phyloP scores from a whole-genome alignment of 2,329 filamentous ascomycete genomes.

The Fusarium sp. region DNA sequence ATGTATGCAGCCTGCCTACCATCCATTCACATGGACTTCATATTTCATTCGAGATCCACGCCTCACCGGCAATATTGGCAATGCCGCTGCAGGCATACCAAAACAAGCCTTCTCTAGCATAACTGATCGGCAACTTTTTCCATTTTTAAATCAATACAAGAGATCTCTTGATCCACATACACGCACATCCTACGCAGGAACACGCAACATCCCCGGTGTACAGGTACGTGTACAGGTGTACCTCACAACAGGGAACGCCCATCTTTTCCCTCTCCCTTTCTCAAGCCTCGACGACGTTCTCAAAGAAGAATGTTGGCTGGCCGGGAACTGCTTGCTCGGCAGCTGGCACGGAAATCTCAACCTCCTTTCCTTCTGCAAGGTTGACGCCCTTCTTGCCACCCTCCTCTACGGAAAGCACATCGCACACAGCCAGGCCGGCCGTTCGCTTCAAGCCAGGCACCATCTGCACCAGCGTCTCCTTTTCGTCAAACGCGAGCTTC shows the following conservation, averaged over 20 bases:
- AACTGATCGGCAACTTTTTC: slow-evolving; percentile 21
- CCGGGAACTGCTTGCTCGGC: slow-evolving; percentile 85
- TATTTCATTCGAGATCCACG: slow-evolving; percentile 10
- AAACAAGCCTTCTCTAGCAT: slow-evolving; percentile 19
- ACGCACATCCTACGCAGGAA: slow-evolving; percentile 26
- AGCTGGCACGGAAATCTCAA: slow-evolving; percentile 63
- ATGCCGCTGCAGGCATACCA: slow-evolving; percentile 1
- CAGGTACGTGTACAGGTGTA: slow-evolving; percentile 18
- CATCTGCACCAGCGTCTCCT: slow-evolving; percentile 79
- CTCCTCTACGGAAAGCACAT: slow-evolving; percentile 76
- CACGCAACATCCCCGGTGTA: slow-evolving; percentile 11
- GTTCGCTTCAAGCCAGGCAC: slow-evolving; percentile 80
- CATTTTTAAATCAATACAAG: slow-evolving; percentile 18
- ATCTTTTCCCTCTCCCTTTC: neutral
- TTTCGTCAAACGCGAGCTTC: slow-evolving; percentile 88
- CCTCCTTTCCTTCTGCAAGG: slow-evolving; percentile 62
- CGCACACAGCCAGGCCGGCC: slow-evolving; percentile 72
- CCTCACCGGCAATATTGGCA: slow-evolving; percentile 1
- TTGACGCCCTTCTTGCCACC: slow-evolving; percentile 71
- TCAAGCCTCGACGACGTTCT: slow-evolving; percentile 74
- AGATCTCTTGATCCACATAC: slow-evolving; percentile 20
- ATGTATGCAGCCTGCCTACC: too few relatives aligned
- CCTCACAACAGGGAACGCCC: slow-evolving; percentile 15
- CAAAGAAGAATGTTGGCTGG: slow-evolving; percentile 82
- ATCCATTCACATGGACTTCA: neutral